A percentile compares a stretch with the other conserved stretches of the same genome.
Evolutionary conservation across 2,329 filamentous ascomycete genomes (phyloP).

Genomic region (Stagonosporopsis rhizophila): DNA sequence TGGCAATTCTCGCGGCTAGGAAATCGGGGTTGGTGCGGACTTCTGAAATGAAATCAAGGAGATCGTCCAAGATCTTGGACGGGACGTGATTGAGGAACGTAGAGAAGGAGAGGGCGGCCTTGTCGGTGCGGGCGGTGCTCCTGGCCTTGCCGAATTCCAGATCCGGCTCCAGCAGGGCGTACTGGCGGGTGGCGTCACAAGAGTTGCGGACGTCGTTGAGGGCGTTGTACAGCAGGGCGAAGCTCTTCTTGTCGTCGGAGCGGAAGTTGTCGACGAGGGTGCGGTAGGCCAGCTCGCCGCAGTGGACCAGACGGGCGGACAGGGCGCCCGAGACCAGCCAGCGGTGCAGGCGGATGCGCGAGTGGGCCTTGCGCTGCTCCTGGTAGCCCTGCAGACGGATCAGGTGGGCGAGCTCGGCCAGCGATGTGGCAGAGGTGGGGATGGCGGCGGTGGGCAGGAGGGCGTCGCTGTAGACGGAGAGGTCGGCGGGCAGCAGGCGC

Average conservation of each 20-base stretch:
- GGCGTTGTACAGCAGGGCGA: conserved; percentile 76
- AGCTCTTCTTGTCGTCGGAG: conserved; percentile 78
- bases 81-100: conserved; percentile 73
- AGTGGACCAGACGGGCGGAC: conserved; percentile 75
- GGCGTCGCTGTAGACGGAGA: conserved; percentile 70
- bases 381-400: conserved; percentile 81
- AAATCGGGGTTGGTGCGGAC: conserved; percentile 88
- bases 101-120: conserved; percentile 51
- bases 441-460: conserved; percentile 63
- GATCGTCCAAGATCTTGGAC: conserved; percentile 73
- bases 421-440: conserved; percentile 68
- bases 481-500: conserved; percentile 68
- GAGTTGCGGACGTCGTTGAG: conserved; percentile 81
- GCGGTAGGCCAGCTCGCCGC: conserved; percentile 75
- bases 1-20: conserved; percentile 80
- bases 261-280: conserved; percentile 81
- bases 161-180: conserved; percentile 75
- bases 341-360: conserved; percentile 74
- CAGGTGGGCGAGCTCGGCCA: conserved; percentile 79
- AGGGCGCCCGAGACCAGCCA: conserved; percentile 77
- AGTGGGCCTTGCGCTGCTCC: conserved; percentile 78
- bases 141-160: conserved; percentile 62
- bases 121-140: conserved; percentile 49
- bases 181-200: conserved; percentile 74
- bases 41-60: conserved; percentile 80